Evolutionary conservation across 2,329 filamentous ascomycete species (phyloP).

Genomic region (Cercospora citrullina): DNA sequence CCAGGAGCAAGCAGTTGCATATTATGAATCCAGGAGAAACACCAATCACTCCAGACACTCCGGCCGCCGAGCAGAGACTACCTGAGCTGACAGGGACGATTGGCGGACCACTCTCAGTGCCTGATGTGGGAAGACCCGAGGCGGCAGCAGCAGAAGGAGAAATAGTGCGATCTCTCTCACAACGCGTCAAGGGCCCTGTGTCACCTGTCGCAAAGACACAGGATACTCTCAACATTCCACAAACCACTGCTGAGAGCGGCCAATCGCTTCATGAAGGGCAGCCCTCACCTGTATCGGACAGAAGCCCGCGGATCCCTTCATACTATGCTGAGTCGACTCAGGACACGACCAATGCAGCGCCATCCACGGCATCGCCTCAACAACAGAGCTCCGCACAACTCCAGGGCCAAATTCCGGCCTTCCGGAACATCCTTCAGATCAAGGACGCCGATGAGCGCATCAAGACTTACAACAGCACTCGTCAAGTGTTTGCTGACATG

Average conservation of each 20-base stretch:
- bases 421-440: slow-evolving; percentile 76
- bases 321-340: slow-evolving; percentile 21
- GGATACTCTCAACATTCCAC: slow-evolving; percentile 24
- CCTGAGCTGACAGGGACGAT: slow-evolving; percentile 5
- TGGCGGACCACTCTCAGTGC: slow-evolving; percentile 12
- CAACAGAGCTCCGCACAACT: slow-evolving; percentile 11
- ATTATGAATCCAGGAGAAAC: slow-evolving; percentile 46
- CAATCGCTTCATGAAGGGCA: slow-evolving; percentile 23
- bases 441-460: slow-evolving; percentile 68
- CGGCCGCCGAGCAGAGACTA: slow-evolving; percentile 1
- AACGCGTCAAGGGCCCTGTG: slow-evolving; percentile 20
- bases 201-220: slow-evolving; percentile 28
- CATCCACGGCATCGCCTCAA: slow-evolving; percentile 15
- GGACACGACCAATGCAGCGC: slow-evolving; percentile 14
- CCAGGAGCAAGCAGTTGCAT: slow-evolving; percentile 41
- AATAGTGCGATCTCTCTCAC: slow-evolving; percentile 21
- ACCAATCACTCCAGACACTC: slow-evolving; percentile 21
- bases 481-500: slow-evolving; percentile 67
- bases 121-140: slow-evolving; percentile 14
- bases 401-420: slow-evolving; percentile 54
- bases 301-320: slow-evolving; percentile 21
- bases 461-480: slow-evolving; percentile 69
- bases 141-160: slow-evolving; percentile 20
- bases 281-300: slow-evolving; percentile 30
- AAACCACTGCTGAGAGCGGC: slow-evolving; percentile 18